Evolutionary conservation across 169 alveolate species (phyloP).

Genomic region (Plasmodium cynomolgi): DNA sequence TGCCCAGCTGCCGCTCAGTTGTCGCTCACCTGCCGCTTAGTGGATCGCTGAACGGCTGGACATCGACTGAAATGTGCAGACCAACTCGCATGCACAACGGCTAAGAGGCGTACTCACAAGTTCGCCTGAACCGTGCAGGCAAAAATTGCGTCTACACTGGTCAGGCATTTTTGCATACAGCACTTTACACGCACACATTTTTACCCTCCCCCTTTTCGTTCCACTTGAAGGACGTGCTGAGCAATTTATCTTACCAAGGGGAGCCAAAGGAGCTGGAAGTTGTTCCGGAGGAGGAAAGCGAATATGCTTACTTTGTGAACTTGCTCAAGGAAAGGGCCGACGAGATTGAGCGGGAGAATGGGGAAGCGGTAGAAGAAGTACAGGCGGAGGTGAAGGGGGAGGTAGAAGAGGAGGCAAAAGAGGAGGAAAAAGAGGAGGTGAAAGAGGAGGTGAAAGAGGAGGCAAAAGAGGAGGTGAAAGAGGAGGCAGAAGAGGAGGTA

Average conservation of each 20-base stretch:
- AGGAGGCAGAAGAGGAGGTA: background rate
- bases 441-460: background rate
- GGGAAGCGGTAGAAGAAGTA: background rate
- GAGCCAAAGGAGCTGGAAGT: conserved; percentile 44
- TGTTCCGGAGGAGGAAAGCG: conserved; percentile 19
- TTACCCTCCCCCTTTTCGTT: background rate
- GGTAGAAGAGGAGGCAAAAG: background rate
- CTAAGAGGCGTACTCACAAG: background rate
- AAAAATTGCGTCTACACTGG: background rate
- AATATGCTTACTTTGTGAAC: conserved; percentile 28
- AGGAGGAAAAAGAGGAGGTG: background rate
- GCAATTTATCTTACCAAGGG: conserved; percentile 59
- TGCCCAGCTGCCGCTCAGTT: no score
- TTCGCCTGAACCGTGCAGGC: background rate
- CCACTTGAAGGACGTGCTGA: conserved; percentile 38
- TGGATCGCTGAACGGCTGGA: background rate
- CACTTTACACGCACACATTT: background rate
- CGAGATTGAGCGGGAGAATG: background rate
- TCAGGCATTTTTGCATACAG: background rate
- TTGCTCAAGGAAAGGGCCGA: conserved; percentile 29
- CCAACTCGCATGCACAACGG: background rate
- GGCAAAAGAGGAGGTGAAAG: background rate
- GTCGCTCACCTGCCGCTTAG: background rate
- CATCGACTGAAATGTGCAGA: background rate
- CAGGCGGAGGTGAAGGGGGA: background rate